A percentile compares a stretch with the other conserved stretches of the same genome.
Conservation (phyloP, 1,284 basidiomycete species). For the Porodaedalea pini region DNA sequence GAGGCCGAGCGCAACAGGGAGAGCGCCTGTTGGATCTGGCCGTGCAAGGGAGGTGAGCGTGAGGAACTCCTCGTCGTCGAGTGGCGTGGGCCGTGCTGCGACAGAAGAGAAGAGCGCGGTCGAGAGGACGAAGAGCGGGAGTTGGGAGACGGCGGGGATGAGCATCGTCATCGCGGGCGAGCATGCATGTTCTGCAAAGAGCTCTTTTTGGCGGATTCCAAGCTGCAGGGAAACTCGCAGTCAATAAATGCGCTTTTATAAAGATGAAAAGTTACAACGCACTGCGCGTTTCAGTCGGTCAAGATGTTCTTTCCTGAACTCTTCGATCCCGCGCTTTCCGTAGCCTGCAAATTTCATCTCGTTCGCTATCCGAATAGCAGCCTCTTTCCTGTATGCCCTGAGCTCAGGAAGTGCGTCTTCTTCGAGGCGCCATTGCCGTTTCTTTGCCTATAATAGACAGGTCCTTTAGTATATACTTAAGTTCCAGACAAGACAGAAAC, state of each 20-base stretch:
- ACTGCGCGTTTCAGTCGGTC: slow-evolving; percentile 37
- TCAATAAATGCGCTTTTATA: neutral
- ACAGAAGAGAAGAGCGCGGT: slow-evolving; percentile 58
- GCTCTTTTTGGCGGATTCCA: slow-evolving; percentile 49
- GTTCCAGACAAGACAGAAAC: neutral
- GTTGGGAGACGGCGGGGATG: slow-evolving; percentile 61
- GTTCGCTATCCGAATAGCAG: slow-evolving; percentile 50
- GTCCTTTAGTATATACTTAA: slow-evolving; percentile 6
- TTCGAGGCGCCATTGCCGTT: slow-evolving; percentile 60
- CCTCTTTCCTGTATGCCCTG: slow-evolving; percentile 47
- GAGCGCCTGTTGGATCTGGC: slow-evolving; percentile 62
- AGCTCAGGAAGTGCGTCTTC: slow-evolving; percentile 69
- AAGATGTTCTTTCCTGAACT: slow-evolving; percentile 45
- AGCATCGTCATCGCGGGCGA: slow-evolving; percentile 56
- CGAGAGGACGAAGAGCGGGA: slow-evolving; percentile 69
- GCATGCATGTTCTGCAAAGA: slow-evolving; percentile 58
- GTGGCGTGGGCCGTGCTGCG: slow-evolving; percentile 53
- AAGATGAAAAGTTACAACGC: neutral
- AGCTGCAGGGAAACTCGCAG: slow-evolving; percentile 39
- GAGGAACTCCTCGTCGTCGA: slow-evolving; percentile 72
- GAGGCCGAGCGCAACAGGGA: slow-evolving; percentile 71
- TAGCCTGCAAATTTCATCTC: slow-evolving; percentile 57
- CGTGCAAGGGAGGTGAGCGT: slow-evolving; percentile 69
- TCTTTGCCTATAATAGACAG: slow-evolving; percentile 47
- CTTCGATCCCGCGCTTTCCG: slow-evolving; percentile 49